A percentile compares a stretch with the other conserved stretches of the same genome.
Evolutionary conservation across 371 early-diverging fungal species (phyloP).

Genomic region (Coemansia sp.): DNA sequence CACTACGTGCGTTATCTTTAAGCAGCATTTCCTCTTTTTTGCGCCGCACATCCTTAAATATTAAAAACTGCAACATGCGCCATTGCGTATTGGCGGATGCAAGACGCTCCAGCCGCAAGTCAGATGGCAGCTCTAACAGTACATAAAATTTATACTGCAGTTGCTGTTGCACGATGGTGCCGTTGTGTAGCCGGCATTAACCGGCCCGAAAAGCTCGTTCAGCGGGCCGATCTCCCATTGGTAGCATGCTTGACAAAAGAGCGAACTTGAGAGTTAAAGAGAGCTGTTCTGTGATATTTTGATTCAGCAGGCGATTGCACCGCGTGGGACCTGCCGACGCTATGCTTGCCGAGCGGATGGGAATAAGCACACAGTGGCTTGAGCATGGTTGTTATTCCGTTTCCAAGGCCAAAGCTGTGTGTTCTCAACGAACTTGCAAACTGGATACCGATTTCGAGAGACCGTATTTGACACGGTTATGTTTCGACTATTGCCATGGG

Average conservation of each 20-base stretch:
- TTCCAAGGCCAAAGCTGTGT: background rate
- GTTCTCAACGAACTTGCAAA: background rate
- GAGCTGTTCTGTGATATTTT: too few species aligned
- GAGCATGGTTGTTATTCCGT: background rate
- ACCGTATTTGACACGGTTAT: slow-evolving; percentile 2
- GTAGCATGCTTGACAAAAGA: too few species aligned
- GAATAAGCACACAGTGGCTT: too few species aligned
- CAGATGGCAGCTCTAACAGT: background rate
- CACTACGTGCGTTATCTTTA: background rate
- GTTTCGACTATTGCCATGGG: background rate
- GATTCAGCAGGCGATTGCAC: too few species aligned
- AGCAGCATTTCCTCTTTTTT: background rate
- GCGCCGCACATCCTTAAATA: background rate
- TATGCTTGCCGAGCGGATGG: too few species aligned
- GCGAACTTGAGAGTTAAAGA: too few species aligned
- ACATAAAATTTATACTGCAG: too few species aligned
- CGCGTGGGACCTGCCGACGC: too few species aligned
- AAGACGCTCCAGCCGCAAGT: background rate
- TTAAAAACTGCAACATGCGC: background rate
- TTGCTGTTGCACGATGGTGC: too few species aligned
- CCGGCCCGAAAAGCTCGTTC: too few species aligned
- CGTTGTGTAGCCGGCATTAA: too few species aligned
- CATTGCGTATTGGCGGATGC: background rate
- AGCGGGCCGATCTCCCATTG: too few species aligned
- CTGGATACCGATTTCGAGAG: background rate